Base-by-base conservation (phyloP, 2,329 filamentous ascomycete genomes). In the Stagonosporopsis tanaceti region DNA sequence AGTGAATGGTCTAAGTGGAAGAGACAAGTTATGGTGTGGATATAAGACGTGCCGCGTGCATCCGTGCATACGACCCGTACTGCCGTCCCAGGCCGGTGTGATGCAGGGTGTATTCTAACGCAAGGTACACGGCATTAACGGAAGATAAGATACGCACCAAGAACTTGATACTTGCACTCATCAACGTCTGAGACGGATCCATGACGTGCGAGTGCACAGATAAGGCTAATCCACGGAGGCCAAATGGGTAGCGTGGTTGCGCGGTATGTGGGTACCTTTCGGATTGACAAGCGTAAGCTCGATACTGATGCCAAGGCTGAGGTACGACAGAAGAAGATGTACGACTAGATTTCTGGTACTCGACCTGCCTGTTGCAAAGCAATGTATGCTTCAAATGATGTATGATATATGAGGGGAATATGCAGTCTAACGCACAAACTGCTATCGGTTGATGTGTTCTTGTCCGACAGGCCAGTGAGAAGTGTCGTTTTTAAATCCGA, bases 91-190 rank as follows among this genome's bases (percentile, higher is more conserved):
- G 59, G 59, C 57, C 59, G 61, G 63, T 64, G 69, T 63, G 59
- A 68, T 55, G 60, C 59, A 64, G 47, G 53, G 57, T 54, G 28
- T 53, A 6, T 44, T 20, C 32, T 34, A 32, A 71, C 47, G 50
- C 54, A 60, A 59, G 58, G 60, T 45, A 56, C 63, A 68, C 63
- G 66, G 42, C 53, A 65, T 53, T 64, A 50, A 68, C 47, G 60
- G 65, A 60, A 39, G 48, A 57, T 57, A 60, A 61, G 55, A 41
- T 51, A 76, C 79, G 52, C 75, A 82, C 80, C 62, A 82, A 67
- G 57, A 82, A 81, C 52, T 79, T 78, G 48, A 82, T 81, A 60
- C 81, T 77, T 40, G 80, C 78, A 68, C 77, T 81, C 53, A 82
- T 70, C 57, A 82, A 63, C 34, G 77, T 79, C 67, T 77, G 73